These are phyloP conservation scores for Talaromyces sp. DNA, from an alignment of 2,329 filamentous ascomycete species.

Conservation along the genomic window DNA sequence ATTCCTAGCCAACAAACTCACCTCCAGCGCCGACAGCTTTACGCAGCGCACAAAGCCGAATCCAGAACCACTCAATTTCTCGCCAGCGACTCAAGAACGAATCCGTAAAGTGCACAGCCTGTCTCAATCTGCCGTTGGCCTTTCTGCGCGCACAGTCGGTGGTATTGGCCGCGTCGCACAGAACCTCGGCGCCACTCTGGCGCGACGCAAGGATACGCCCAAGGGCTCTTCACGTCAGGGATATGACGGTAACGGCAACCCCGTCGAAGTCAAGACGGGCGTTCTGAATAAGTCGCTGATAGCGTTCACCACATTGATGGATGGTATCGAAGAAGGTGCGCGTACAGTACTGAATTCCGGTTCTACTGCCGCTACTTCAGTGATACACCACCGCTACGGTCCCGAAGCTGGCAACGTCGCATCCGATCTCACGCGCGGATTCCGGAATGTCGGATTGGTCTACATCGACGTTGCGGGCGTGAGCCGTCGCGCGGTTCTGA, in stretches of 20 bases:
- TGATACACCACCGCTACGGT: slow-evolving; percentile 88
- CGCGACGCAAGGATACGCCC: slow-evolving; percentile 57
- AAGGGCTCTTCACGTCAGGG: slow-evolving; percentile 51
- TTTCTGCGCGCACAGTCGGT: slow-evolving; percentile 84
- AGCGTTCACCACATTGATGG: slow-evolving; percentile 89
- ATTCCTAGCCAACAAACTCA: slow-evolving; percentile 73
- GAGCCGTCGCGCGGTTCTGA: slow-evolving; percentile 81
- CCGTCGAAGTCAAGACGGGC: slow-evolving; percentile 75
- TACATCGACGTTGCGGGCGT: slow-evolving; percentile 97
- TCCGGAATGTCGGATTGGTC: slow-evolving; percentile 94
- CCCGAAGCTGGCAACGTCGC: slow-evolving; percentile 77
- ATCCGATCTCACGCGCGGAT: slow-evolving; percentile 71
- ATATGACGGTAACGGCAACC: slow-evolving; percentile 67
- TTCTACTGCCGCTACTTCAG: slow-evolving; percentile 74
- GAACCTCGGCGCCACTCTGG: slow-evolving; percentile 75
- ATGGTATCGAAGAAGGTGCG: slow-evolving; percentile 86
- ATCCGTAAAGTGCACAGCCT: slow-evolving; percentile 88
- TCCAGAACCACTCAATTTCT: slow-evolving; percentile 80
- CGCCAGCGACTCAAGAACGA: slow-evolving; percentile 75
- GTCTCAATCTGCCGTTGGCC: slow-evolving; percentile 70
- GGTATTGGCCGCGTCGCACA: slow-evolving; percentile 81
- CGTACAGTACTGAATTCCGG: slow-evolving; percentile 71
- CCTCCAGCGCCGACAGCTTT: slow-evolving; percentile 74
- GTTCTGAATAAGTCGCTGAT: slow-evolving; percentile 94
- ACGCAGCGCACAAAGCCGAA: slow-evolving; percentile 74